Conservation (phyloP, 2,329 filamentous ascomycete species). For the Xylaria sp. region DNA sequence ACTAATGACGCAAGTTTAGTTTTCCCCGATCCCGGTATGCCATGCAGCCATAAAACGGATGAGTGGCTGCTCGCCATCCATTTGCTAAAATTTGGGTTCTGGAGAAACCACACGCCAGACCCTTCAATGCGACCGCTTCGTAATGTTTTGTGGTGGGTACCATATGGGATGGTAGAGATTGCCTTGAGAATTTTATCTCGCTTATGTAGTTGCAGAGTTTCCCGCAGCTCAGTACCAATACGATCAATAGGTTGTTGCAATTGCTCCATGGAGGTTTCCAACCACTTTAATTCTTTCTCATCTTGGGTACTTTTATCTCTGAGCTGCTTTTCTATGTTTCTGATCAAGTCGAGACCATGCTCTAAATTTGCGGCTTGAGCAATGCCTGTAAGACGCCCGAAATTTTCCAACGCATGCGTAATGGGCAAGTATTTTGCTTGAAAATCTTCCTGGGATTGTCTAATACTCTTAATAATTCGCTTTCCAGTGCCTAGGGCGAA, state of each 20-base stretch:
- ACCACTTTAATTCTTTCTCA: not conserved
- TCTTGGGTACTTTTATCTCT: not conserved
- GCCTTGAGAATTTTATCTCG: constrained; percentile 5
- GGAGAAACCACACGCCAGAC: constrained; percentile 5
- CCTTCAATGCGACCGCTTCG: not conserved
- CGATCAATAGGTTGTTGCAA: constrained; percentile 9
- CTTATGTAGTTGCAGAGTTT: not conserved
- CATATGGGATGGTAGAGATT: not conserved
- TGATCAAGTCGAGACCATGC: not conserved
- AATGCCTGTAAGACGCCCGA: constrained; percentile 1
- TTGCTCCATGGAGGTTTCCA: not conserved
- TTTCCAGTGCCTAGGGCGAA: not conserved
- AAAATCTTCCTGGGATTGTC: not conserved
- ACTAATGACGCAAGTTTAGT: constrained; percentile 12
- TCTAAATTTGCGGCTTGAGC: not conserved
- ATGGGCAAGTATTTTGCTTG: constrained; percentile 5
- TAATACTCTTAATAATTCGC: constrained; percentile 8
- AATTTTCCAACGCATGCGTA: not conserved
- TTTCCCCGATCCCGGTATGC: constrained; percentile 14
- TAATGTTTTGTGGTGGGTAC: constrained; percentile 6
- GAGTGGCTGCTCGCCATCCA: not conserved
- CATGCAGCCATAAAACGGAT: constrained; percentile 11
- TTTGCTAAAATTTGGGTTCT: not conserved
- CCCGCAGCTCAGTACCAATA: not conserved
- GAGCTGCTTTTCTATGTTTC: constrained; percentile 13